Percentiles rank a stretch among this genome's conserved stretches.
These are phyloP conservation scores for Daedalea quercina DNA, from an alignment of 768 basidiomycete genomes.

Conservation along the genomic window DNA sequence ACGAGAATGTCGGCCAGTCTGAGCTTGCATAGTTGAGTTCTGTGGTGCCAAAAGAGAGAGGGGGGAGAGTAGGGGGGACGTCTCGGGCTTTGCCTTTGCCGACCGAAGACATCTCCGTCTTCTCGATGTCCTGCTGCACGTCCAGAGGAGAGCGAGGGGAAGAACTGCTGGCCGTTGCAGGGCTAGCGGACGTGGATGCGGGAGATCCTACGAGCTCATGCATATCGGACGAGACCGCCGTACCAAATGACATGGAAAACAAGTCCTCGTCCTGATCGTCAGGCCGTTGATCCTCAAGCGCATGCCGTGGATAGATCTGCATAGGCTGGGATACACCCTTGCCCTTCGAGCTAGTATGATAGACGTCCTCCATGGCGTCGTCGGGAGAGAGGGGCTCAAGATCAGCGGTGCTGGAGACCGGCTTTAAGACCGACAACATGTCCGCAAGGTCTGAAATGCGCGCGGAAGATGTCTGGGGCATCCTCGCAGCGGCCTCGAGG, in stretches of 20 bases:
- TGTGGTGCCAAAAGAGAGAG: conserved; percentile 53
- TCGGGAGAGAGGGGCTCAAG: conserved; percentile 5
- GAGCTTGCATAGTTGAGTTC: conserved; percentile 34
- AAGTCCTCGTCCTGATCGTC: conserved; percentile 35
- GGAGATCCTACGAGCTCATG: conserved; percentile 17
- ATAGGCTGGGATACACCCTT: conserved; percentile 49
- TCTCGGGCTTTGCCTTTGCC: conserved; percentile 52
- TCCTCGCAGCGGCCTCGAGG: conserved; percentile 21
- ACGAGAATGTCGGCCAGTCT: conserved; percentile 20
- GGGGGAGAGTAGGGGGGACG: conserved; percentile 55
- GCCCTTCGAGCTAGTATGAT: conserved; percentile 36
- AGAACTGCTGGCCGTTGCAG: neutral
- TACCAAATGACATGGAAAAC: conserved; percentile 24
- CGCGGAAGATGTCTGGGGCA: conserved; percentile 6
- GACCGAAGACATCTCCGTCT: conserved; percentile 6
- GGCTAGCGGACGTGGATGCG: conserved; percentile 7
- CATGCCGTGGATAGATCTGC: conserved; percentile 30
- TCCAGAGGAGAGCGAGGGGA: neutral
- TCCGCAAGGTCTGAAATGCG: conserved; percentile 1
- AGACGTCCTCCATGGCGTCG: conserved; percentile 7
- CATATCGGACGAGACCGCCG: conserved; percentile 21
- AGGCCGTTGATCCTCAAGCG: conserved; percentile 13
- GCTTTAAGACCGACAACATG: conserved; percentile 5
- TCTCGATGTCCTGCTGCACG: neutral
- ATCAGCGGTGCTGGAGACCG: conserved; percentile 4